Conservation (phyloP, 805 yeast genomes). For the Jamesozyma lodderae region DNA sequence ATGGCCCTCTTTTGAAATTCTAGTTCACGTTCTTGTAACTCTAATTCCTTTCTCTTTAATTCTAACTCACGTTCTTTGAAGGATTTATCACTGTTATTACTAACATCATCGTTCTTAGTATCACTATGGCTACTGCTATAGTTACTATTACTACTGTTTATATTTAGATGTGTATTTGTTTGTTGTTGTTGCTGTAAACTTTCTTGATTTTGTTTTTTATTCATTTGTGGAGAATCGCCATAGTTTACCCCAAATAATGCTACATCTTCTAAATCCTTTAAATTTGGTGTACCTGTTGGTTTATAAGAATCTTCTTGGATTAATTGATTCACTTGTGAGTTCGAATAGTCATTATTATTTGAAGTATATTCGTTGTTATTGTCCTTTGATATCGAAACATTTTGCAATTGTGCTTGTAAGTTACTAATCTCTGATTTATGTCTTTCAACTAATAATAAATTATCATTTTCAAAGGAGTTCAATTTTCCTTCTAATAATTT, state of each 20-base stretch:
- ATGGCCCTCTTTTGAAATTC: constrained; percentile 26
- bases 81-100: constrained; percentile 9
- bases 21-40: constrained; percentile 29
- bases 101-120: constrained; percentile 6
- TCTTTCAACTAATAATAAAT: neutral
- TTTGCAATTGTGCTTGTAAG: constrained; percentile 1
- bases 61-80: constrained; percentile 27
- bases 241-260: constrained; percentile 26
- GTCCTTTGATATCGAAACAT: neutral
- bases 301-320: constrained; percentile 9
- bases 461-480: constrained; percentile 1
- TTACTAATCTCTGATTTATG: neutral
- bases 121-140: constrained; percentile 4
- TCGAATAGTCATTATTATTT: neutral
- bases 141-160: constrained; percentile 9
- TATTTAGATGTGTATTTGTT: constrained; percentile 8
- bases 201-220: neutral
- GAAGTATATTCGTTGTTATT: neutral
- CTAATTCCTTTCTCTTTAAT: constrained; percentile 27
- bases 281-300: constrained; percentile 26
- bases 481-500: neutral
- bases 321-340: neutral
- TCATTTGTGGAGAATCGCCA: constrained; percentile 20
- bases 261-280: constrained; percentile 27
- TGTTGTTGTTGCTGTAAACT: neutral